Base-by-base conservation (phyloP, 2,329 filamentous ascomycete genomes). In the Davidsoniella neocaledoniae region DNA sequence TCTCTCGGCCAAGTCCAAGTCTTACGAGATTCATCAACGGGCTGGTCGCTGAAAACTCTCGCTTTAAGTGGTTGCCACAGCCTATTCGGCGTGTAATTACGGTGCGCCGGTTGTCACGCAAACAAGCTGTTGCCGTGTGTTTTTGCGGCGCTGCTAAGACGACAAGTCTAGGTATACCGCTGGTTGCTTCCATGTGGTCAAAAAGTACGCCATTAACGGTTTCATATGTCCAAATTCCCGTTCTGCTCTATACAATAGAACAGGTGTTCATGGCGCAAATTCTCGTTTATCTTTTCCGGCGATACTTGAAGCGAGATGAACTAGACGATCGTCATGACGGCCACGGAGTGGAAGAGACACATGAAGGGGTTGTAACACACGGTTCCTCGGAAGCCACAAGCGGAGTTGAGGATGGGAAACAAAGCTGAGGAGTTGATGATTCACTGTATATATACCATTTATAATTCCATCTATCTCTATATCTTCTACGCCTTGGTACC, bases 91-190 rank as follows among this genome's bases (percentile, higher is more conserved):
- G 60, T 41, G 58, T 56, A 7, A n/a, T 76, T 1, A 71, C 70
- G 1, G 60, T 72, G 2, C 62, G 69, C 36, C 75, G 70, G 57
- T 68, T 83, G 59, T 64, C 71, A 0, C 72, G 71, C 37, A 71
- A 74, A 52, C 76, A 84, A 56, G 74, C 80, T 0, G 73, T 85
- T 46, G 79, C 82, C 0, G 74, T 83, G 12, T 84, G 80, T 56
- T 85, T 85, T 61, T 84, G 80, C 57, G 79, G 77, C 23, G 79
- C 81, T 0, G 81, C 81, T 12, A 86, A 86, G 62, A 83, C 81
- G 2, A 79, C 80, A 1, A 78, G 76, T 2, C 67, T 86, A 51
- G 80, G 81, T 0, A 81, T 86, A 6, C 81, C 81, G 0, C 60
- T 86, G 25, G 70, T 76, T 46, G 74, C 76, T 29, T 74, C 81